A percentile compares a stretch with the other conserved stretches of the same genome.
Evolutionary conservation across 495 filamentous ascomycete genomes (phyloP).

Genomic region (Pseudoneurospora amorphoporcata): DNA sequence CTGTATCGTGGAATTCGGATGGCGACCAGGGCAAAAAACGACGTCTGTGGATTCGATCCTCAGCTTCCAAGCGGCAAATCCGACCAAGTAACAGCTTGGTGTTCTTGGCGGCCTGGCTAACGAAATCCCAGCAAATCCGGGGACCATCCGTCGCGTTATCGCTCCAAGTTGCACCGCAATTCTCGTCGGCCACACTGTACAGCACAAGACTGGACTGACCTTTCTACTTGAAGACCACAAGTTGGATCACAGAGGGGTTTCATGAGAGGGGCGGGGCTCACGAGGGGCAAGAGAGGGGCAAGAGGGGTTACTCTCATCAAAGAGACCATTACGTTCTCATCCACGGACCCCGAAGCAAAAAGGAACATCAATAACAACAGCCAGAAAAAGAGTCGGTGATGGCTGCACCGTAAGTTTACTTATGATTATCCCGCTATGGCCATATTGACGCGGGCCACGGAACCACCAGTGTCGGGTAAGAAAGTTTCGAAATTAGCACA

Average conservation of each 20-base stretch:
- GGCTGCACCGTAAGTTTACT: not conserved
- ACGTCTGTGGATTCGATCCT: not conserved
- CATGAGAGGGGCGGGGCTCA: not conserved
- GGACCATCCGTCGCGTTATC: not conserved
- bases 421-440: not conserved
- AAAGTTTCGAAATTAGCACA: not conserved
- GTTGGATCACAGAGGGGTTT: not conserved
- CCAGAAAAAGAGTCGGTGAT: not conserved
- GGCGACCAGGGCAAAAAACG: not conserved
- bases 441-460: not conserved
- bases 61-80: not conserved
- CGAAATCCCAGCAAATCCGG: not conserved
- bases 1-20: not conserved
- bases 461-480: not conserved
- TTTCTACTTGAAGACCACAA: not conserved
- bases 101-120: not conserved
- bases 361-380: not conserved
- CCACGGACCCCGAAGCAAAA: not conserved
- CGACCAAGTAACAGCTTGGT: not conserved
- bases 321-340: not conserved
- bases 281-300: not conserved
- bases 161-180: not conserved
- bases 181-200: not conserved
- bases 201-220: not conserved
- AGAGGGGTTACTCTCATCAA: not conserved